Base-by-base conservation (phyloP, 768 basidiomycete genomes). In the Gymnopilus dilepis region DNA sequence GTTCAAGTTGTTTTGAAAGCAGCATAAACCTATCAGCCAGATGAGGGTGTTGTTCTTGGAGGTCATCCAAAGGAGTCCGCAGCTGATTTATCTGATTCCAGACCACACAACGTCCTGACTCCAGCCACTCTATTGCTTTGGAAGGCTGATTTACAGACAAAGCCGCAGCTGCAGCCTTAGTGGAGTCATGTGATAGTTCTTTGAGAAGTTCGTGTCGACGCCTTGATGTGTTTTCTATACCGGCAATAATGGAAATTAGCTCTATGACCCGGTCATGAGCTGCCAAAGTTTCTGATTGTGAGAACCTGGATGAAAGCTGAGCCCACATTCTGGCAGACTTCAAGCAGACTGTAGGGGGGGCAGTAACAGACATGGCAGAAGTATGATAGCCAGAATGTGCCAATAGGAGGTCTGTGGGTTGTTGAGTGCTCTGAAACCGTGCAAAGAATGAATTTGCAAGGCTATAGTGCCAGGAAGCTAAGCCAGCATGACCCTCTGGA, bases 181-280 rank as follows among this genome's bases (percentile, higher is more conserved):
- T 58, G 15, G 56, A 42, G 13, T 67, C 45, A 21, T 60, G 28
- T 4, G 57, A 65, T 21, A 62, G 22, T n/a, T 42, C 37, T 6
- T 54, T 30, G 33, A 69, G 58, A 8, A 59, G 28, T 15, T 26
- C 24, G 26, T 64, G 65, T 7, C 68, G 61, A 38, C 58, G 33
- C 0, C 60, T 21, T 4, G 67, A 21, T 24, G 62, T 60, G 45
- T 56, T 60, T 7, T 65, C 69, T 13, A 70, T 50, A 54, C 67
- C 66, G 11, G 67, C 65, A 26, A 68, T 42, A 6, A 56, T 56
- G 7, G 69, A 68, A 19, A 66, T 52, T 2, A 68, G 47, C 17
- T 53, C 22, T 33, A 69, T 55, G 26, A 55, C 62, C 12, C 58
- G 41, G 8, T 30, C 28, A 40, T 57, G 64, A n/a, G 58, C 69